Evolutionary conservation across 257 asterid genomes (phyloP).

Genomic region (Solanum phureja): DNA sequence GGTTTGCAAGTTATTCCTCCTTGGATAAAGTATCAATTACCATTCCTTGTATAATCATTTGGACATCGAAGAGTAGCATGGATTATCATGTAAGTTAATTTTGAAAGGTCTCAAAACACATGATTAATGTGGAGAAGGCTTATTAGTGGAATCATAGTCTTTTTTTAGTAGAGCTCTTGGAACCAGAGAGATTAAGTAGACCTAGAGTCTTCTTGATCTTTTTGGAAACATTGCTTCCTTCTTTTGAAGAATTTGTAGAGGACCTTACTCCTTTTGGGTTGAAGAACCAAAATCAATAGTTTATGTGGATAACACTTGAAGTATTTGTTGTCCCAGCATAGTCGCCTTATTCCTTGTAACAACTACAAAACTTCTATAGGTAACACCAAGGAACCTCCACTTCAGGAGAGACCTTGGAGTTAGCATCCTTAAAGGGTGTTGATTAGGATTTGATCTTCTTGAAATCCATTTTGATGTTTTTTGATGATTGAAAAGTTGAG

Average conservation of each 20-base stretch:
- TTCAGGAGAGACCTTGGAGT: too few species aligned
- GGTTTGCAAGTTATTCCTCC: neutral
- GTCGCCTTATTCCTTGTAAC: neutral
- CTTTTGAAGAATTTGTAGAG: neutral
- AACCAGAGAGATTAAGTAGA: neutral
- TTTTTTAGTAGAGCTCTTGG: neutral
- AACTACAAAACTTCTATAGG: neutral
- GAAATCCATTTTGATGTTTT: neutral
- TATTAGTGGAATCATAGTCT: neutral
- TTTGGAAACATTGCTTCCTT: neutral
- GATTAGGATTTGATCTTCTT: neutral
- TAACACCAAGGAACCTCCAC: neutral
- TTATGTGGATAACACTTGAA: too few species aligned
- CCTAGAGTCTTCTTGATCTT: neutral
- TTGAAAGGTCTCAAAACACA: neutral
- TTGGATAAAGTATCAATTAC: neutral
- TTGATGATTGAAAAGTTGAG: neutral
- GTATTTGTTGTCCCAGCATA: neutral
- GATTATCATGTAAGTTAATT: too few species aligned
- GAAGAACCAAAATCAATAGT: neutral
- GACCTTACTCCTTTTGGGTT: neutral
- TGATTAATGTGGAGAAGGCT: neutral
- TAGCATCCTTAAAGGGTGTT: too few species aligned
- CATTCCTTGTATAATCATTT: too few species aligned
- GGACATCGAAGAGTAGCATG: neutral